phyloP scores from a whole-genome alignment of 495 filamentous ascomycete genomes.

The Neurospora hispaniola region DNA sequence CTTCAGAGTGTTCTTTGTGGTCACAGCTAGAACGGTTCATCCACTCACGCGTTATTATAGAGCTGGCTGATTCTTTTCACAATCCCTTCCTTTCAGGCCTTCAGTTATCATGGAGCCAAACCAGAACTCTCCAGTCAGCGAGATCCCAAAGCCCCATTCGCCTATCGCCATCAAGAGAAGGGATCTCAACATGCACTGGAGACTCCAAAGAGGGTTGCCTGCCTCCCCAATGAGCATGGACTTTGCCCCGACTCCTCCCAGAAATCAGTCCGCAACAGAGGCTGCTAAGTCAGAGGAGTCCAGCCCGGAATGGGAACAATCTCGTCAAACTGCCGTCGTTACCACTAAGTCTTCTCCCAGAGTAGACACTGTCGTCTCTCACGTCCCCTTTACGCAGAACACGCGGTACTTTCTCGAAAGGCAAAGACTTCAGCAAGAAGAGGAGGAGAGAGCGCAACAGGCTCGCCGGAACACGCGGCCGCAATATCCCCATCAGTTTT shows the following conservation, averaged over 20 bases:
- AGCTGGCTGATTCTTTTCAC: neutral
- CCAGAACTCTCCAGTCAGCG: neutral
- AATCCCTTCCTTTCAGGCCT: neutral
- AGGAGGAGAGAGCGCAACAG: neutral
- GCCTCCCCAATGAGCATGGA: neutral
- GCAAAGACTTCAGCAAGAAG: neutral
- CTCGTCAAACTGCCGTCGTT: neutral
- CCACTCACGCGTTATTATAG: neutral
- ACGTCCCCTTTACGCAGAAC: neutral
- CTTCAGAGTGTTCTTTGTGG: neutral
- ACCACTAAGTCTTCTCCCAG: neutral
- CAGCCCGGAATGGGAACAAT: neutral
- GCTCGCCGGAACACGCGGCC: neutral
- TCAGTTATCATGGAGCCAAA: neutral
- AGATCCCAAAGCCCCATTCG: neutral
- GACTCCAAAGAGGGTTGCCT: neutral
- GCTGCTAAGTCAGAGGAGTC: neutral
- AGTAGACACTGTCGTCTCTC: neutral
- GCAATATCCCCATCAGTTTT: constrained; percentile 5
- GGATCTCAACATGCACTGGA: neutral
- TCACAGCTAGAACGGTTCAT: neutral
- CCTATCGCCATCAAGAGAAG: neutral
- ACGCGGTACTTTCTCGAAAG: neutral
- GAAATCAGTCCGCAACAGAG: neutral
- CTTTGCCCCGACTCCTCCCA: neutral